Evolutionary conservation across 2,329 filamentous ascomycete genomes (phyloP), one percentile per base, ranked within the genome.

Genomic region (Chaetomiaceae sp.): DNA sequence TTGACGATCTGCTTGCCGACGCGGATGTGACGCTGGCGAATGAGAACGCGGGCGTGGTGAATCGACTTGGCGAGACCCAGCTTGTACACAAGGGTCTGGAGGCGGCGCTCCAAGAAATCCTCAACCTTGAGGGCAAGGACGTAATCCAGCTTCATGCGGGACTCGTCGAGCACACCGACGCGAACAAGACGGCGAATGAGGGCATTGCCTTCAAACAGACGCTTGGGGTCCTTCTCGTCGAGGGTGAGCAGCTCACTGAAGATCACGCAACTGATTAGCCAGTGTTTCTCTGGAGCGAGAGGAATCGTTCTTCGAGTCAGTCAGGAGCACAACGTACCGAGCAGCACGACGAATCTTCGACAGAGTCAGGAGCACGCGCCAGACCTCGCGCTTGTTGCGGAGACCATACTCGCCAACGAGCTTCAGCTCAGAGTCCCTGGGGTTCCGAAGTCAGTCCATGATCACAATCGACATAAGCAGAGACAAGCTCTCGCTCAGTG

Each of bases 101-200:
- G 90, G 75, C 93, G 90, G 68, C 93, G 91, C 86, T 98, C 93
- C 77, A 98, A 83, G 86, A 98, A 98, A 76, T 98, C 93, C 78
- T 98, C 93, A 67, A 94, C 86, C 83, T 95, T 95, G 55, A 98
- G 85, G 76, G 93, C 93, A 70, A 98, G 79, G 70, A 98, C 93
- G 86, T 98, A 96, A 96, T 98, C 93, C 82, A 98, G 93, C 87
- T 96, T 98, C 93, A 98, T 98, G 83, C 93, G 93, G 72, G 90
- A 90, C 81, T 98, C 93, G 73, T 98, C 93, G 68, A 98, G 88
- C 68, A 98, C 93, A 88, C 93, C 93, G 71, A 97, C 90, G 73
- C 93, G 93, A 62, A 98, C 93, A 62, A 98, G 89, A 87, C 93
- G 93, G 73, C 93, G 93, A 86, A 98, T 98, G 72, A 98, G 84